Base-by-base conservation (phyloP, 148 eudicot genomes). In the Cornus suecica region DNA sequence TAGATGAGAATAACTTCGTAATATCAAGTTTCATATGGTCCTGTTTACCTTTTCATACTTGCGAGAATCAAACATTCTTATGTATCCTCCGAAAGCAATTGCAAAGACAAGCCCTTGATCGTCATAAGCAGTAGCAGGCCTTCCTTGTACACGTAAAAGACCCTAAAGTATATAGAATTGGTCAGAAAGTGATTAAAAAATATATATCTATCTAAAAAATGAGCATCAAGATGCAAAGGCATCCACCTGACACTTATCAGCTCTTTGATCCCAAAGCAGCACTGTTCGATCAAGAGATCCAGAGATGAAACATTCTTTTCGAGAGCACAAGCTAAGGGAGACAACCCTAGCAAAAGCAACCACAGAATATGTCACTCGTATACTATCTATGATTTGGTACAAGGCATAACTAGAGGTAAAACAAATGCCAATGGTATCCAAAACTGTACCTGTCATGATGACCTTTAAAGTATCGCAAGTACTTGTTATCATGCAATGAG, bases 71-170 rank as follows among this genome's bases (percentile, higher is more conserved):
- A 95, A 95, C 91, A 95, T 60, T 79, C 97, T 90, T 70, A 95
- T 73, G 79, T 79, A 89, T 86, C 99, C 99, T 69, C 89, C 99
- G 78, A 88, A 95, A 74, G 98, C 99, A 77, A 95, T 84, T 23
- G 99, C 88, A 93, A 95, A 93, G 32, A 90, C 94, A 63, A 95
- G 86, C 63, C 98, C 99, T 81, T 95, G 99, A 78, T 95, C 97
- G 76, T 93, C 99, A 86, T 95, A 95, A 73, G 91, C 93, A 42
- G 99, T 85, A 69, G 99, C 99, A 74, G 98, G 99, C 82, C 97
- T 84, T 63, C 99, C 98, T 84, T 93, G 97, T 69, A 87, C 98
- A 75, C 89, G 98, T 74, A 95, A 79, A 83, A 92, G 97, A 72
- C 99, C 98, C 99, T 95, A 69, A 42, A 68, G 68, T 27, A 54